phyloP scores from a whole-genome alignment of 306 rosid genomes.

The Herpetospermum pedunculosum region DNA sequence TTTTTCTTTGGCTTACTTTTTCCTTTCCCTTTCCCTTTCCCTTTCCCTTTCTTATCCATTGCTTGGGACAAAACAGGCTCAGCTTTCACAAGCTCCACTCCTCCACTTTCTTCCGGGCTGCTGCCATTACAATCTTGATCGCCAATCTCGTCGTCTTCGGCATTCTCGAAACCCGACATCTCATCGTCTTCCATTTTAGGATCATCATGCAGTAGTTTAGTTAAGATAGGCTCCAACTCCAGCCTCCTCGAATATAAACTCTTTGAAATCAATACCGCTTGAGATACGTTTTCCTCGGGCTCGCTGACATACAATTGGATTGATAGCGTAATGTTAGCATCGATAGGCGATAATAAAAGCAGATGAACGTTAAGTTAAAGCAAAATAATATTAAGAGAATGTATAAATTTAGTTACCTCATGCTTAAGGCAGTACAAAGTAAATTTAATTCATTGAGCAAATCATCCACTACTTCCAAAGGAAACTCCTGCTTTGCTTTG shows the following conservation, averaged over 20 bases:
- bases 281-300: neutral
- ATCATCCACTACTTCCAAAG: neutral
- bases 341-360: neutral
- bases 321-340: neutral
- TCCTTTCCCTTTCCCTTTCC: neutral
- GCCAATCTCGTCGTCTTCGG: neutral
- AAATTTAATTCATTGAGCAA: neutral
- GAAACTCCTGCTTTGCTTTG: neutral
- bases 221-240: neutral
- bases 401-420: neutral
- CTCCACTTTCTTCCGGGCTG: neutral
- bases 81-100: neutral
- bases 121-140: neutral
- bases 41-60: neutral
- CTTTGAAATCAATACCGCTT: neutral
- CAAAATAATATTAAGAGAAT: neutral
- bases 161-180: neutral
- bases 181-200: neutral
- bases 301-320: neutral
- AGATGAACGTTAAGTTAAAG: neutral
- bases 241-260: conserved; percentile 7
- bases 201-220: neutral
- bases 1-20: neutral
- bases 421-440: neutral
- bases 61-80: neutral